Conservation (phyloP, 129 eudicot species). For the Flaveria sonorensis region DNA sequence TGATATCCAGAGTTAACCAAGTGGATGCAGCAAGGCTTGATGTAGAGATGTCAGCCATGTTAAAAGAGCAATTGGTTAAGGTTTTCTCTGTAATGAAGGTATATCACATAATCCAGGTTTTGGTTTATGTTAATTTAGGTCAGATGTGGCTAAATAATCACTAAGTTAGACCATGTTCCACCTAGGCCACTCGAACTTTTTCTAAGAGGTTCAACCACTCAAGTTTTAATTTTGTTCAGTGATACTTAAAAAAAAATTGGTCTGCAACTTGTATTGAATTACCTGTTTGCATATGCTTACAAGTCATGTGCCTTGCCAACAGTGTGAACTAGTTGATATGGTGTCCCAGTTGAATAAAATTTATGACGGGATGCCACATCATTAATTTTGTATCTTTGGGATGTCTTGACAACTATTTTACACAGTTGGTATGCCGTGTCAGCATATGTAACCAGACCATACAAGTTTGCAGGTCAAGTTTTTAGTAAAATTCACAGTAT, state of each 20-base stretch:
- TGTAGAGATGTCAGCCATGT: conserved; percentile 95
- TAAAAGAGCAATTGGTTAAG: conserved; percentile 90
- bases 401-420: neutral
- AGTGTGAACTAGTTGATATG: neutral
- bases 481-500: neutral
- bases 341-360: neutral
- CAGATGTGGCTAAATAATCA: neutral
- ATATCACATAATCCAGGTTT: conserved; percentile 28
- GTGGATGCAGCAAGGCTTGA: conserved; percentile 87
- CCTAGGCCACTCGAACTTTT: neutral
- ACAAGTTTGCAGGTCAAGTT: conserved; percentile 1
- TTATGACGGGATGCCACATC: neutral
- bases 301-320: neutral
- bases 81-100: conserved; percentile 96
- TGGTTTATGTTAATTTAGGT: conserved; percentile 5
- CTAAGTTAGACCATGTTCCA: neutral
- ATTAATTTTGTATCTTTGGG: neutral
- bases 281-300: too few species aligned
- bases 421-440: neutral
- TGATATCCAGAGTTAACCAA: conserved; percentile 92
- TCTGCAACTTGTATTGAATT: too few species aligned
- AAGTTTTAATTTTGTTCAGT: neutral
- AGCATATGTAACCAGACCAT: neutral
- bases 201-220: neutral
- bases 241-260: too few species aligned